Conservation (phyloP, 768 basidiomycete species). For the Suillus plorans region DNA sequence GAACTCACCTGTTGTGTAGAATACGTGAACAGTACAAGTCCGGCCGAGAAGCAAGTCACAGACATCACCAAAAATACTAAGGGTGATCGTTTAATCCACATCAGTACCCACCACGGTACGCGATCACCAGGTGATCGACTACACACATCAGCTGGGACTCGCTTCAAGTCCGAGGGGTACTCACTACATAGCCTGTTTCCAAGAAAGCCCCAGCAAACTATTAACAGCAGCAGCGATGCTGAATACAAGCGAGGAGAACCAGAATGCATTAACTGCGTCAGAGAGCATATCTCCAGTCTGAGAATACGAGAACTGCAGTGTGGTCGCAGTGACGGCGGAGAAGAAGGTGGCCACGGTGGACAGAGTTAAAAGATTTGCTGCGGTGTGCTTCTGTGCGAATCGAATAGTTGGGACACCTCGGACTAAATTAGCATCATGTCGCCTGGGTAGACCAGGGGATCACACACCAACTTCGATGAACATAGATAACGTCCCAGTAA, state of each 20-base stretch:
- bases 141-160: slow-evolving; percentile 4
- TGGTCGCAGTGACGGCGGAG: slow-evolving; percentile 72
- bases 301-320: slow-evolving; percentile 63
- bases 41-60: slow-evolving; percentile 73
- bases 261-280: slow-evolving; percentile 66
- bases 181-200: slow-evolving; percentile 84
- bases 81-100: slow-evolving; percentile 81
- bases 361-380: slow-evolving; percentile 67
- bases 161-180: slow-evolving; percentile 26
- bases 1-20: slow-evolving; percentile 56
- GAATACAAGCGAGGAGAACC: slow-evolving; percentile 76
- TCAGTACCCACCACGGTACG: slow-evolving; percentile 80
- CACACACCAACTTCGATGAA: slow-evolving; percentile 73
- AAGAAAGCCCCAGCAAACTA: slow-evolving; percentile 71
- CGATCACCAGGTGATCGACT: slow-evolving; percentile 76
- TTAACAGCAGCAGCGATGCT: slow-evolving; percentile 78
- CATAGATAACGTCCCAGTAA: slow-evolving; percentile 65
- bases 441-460: neutral
- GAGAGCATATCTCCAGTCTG: slow-evolving; percentile 33
- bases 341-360: slow-evolving; percentile 81
- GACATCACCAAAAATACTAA: slow-evolving; percentile 75
- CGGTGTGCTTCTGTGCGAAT: slow-evolving; percentile 72
- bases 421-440: neutral
- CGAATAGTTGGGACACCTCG: slow-evolving; percentile 76
- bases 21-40: slow-evolving; percentile 71